Conservation (phyloP, 192 early-diverging fungal genomes). For the Cladochytrium replicatum region DNA sequence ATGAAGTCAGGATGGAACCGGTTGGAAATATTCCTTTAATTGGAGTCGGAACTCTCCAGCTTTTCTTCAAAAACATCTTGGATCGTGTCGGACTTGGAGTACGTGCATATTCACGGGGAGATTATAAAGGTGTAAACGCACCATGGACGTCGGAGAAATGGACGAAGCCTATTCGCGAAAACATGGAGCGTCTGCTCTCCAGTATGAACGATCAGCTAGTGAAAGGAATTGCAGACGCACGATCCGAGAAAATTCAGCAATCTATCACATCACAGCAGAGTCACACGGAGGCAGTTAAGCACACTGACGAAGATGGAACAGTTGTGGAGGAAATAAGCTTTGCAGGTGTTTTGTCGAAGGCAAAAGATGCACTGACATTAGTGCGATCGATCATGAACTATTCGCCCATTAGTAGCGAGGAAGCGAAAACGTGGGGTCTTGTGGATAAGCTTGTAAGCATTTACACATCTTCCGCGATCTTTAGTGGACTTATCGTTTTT, state of each 20-base stretch:
- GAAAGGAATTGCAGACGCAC: constrained; percentile 36
- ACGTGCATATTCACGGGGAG: constrained; percentile 41
- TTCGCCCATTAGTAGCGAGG: too few species aligned
- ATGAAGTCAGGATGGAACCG: constrained; percentile 52
- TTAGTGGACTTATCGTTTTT: too few species aligned
- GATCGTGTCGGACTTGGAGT: constrained; percentile 47
- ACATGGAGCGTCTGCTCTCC: constrained; percentile 38
- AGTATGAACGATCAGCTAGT: constrained; percentile 45
- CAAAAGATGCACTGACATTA: too few species aligned
- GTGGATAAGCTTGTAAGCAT: too few species aligned
- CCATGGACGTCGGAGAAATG: constrained; percentile 39
- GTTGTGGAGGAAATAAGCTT: too few species aligned
- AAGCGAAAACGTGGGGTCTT: too few species aligned
- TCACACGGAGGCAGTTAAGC: too few species aligned
- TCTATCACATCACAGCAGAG: constrained; percentile 10
- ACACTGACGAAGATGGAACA: too few species aligned
- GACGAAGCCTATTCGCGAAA: constrained; percentile 44
- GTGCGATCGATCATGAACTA: too few species aligned
- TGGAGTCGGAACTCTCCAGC: constrained; percentile 36
- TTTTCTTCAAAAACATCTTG: constrained; percentile 49
- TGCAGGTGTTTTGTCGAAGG: too few species aligned
- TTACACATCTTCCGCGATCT: too few species aligned
- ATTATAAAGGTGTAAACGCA: constrained; percentile 48
- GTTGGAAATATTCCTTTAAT: constrained; percentile 46
- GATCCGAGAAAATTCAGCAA: too few species aligned